Evolutionary conservation across 352 stramenopile genomes (phyloP), one percentile per base, ranked within the genome.

Genomic region (Phytophthora pini): DNA sequence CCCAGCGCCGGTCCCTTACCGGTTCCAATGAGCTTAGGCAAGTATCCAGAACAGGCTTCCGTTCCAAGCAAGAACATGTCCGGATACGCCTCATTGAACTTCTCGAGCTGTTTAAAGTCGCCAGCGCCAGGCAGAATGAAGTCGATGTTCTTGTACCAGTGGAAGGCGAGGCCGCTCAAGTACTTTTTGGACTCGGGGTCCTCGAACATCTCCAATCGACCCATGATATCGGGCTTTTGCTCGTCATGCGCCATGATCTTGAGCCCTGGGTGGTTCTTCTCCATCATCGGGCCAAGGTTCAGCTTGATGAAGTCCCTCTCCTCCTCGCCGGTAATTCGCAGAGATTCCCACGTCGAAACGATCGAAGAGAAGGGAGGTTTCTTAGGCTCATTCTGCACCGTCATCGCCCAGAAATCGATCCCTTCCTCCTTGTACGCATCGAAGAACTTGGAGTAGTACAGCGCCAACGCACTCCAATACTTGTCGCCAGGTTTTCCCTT

Each of bases 31-130:
- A 49, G 9, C 10, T 24, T 11, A 51, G 72, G 58, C 53, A 93
- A 66, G 43, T 78, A 85, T 1, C 79, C 82, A 26, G 66, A 59
- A 45, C 88, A 96, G 11, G 80, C 84, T 50, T 97, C 90, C 3
- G 84, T 94, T 10, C 71, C 74, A 5, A 97, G 72, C 38, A 97
- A 80, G 56, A 95, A 94, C 51, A 93, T 55, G 63, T 92, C 71
- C 5, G 84, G 79, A 53, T 87, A 78, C 12, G 64, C 56, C 6
- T 74, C 48, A 34, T 83, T 63, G 65, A 86, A 89, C 15, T 65
- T 58, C 1, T 51, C 44, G 8, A 91, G 56, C 6, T 72, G 51
- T 0, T 76, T 53, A 44, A 88, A 89, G 57, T 84, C 63, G 4
- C 77, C 78, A 8, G 57, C 52, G 8, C 50, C 53, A 15, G 58